phyloP scores from a whole-genome alignment of 306 rosid species.

The Alnus glutinosa region DNA sequence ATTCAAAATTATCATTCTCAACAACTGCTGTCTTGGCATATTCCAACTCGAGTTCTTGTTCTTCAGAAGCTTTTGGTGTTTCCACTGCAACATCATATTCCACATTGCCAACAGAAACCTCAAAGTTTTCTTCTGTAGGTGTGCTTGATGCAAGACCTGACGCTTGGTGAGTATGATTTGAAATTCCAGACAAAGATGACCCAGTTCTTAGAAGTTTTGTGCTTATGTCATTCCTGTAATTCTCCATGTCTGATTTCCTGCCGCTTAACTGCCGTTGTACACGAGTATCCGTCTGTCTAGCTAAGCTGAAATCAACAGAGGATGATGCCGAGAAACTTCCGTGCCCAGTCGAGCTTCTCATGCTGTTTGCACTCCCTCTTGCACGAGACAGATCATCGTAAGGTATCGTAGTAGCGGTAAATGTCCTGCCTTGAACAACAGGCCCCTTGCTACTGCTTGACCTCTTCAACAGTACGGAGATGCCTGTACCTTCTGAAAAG shows the following conservation, averaged over 20 bases:
- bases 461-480: slow-evolving; percentile 78
- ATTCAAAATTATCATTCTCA: slow-evolving; percentile 47
- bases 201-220: slow-evolving; percentile 43
- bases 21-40: slow-evolving; percentile 31
- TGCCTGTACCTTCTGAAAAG: slow-evolving; percentile 72
- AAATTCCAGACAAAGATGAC: slow-evolving; percentile 41
- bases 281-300: slow-evolving; percentile 54
- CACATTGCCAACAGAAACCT: slow-evolving; percentile 34
- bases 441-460: slow-evolving; percentile 78
- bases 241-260: slow-evolving; percentile 50
- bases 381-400: slow-evolving; percentile 59
- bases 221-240: slow-evolving; percentile 43
- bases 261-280: slow-evolving; percentile 63
- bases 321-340: slow-evolving; percentile 74
- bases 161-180: slow-evolving; percentile 43
- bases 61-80: slow-evolving; percentile 35
- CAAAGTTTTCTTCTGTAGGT: slow-evolving; percentile 36
- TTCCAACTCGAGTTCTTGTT: slow-evolving; percentile 36
- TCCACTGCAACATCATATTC: slow-evolving; percentile 36
- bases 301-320: slow-evolving; percentile 63
- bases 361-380: slow-evolving; percentile 62
- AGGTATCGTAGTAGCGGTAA: slow-evolving; percentile 61
- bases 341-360: slow-evolving; percentile 68
- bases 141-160: slow-evolving; percentile 36
- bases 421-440: slow-evolving; percentile 63